A percentile compares a stretch with the other conserved stretches of the same genome.
These are phyloP conservation scores for Lachnellula willkommii DNA, from an alignment of 2,329 filamentous ascomycete genomes.

Conservation along the genomic window DNA sequence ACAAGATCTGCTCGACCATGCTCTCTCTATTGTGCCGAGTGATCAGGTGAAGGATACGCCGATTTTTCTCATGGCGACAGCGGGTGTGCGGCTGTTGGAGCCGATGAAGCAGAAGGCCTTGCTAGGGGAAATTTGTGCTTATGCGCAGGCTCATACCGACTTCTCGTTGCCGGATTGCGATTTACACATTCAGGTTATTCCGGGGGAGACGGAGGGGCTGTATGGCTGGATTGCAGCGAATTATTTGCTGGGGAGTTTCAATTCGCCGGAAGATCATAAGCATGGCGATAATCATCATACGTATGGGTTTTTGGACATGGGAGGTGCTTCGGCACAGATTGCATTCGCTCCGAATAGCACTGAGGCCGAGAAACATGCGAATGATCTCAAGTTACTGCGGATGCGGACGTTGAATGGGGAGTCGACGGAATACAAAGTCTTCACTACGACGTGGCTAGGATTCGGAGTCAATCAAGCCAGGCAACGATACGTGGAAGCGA, in stretches of 20 bases:
- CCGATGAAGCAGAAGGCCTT: conserved; percentile 66
- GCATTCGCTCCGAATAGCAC: conserved; percentile 93
- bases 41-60: conserved; percentile 78
- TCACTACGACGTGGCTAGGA: conserved; percentile 93
- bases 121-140: conserved; percentile 74
- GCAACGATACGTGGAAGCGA: conserved; percentile 70
- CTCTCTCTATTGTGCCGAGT: conserved; percentile 68
- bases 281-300: conserved; percentile 89
- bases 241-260: conserved; percentile 87
- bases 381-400: conserved; percentile 82
- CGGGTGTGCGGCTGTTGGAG: conserved; percentile 84
- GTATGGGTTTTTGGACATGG: conserved; percentile 98
- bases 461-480: conserved; percentile 96
- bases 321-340: conserved; percentile 94
- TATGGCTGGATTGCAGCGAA: conserved; percentile 98
- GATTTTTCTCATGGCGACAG: conserved; percentile 91
- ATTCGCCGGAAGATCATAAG: conserved; percentile 65
- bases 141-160: conserved; percentile 67
- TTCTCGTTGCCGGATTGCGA: conserved; percentile 89
- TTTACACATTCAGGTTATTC: conserved; percentile 86
- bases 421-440: conserved; percentile 76
- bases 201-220: conserved; percentile 89
- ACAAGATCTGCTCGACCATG: conserved; percentile 72
- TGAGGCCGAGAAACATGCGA: conserved; percentile 80
- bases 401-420: conserved; percentile 78